Evolutionary conservation across 352 stramenopile genomes (phyloP), one percentile per base, ranked within the genome.

Genomic region (Phytophthora hybrid): DNA sequence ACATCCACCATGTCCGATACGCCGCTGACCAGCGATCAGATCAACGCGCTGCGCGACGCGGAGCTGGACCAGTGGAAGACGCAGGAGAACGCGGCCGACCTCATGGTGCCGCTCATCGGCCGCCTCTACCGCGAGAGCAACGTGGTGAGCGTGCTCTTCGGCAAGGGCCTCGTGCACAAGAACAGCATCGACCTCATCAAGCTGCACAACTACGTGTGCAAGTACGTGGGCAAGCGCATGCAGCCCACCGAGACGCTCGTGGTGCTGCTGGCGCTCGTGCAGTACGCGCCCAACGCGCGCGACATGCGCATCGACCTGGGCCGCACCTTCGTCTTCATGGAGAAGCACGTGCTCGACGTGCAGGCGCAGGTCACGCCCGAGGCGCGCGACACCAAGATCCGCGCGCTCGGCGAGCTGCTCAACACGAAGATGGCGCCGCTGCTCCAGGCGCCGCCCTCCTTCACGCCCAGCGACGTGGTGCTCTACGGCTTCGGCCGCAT

Each of bases 401-500:
- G 77, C 39, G 74, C 63, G 29, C 77, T 95, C 10, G 88, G 85
- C 31, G 71, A 81, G 56, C 63, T 89, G 21, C 59, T 93, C 7
- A 89, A 92, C 70, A 63, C 54, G 61, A 84, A 89, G 78, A 88
- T 93, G 81, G 80, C 73, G 39, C 76, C 80, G 37, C 73, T 93
- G 5, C 71, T 73, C 8, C 62, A 74, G 1, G 23, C 73, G 7
- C 53, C 74, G 6, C 39, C 77, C 10, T 80, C 77, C 10, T 80
- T 78, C 57, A 92, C 92, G 75, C 84, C 91, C 31, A 88, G 83
- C 58, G 87, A 95, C 71, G 89, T 97, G 32, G 77, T 96, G 49
- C 79, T 97, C 29, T 96, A 97, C 59, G 91, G 91, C 18, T 97
- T 97, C 56, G 91, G 90, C n/a, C 90, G 91, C 39, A 97, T 97